Conservation (phyloP, 179 eudicot species). For the Silene noctiflora region DNA sequence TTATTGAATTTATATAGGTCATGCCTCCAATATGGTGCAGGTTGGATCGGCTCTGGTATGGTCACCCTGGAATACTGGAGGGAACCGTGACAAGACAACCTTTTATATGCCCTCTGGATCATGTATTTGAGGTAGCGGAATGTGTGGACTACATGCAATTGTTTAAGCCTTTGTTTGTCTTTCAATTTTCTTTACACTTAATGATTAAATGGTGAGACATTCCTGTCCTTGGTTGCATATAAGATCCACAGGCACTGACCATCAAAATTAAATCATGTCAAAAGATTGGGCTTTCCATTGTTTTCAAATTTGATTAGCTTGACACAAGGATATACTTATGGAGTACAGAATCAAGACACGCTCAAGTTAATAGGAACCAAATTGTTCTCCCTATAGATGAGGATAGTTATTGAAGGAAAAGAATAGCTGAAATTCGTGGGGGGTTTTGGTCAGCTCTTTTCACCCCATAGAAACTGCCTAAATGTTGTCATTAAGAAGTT, state of each 20-base stretch:
- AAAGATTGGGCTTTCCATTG: neutral
- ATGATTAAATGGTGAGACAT: neutral
- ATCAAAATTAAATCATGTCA: neutral
- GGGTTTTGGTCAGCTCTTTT: neutral
- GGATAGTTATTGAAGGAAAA: neutral
- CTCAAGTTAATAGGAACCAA: neutral
- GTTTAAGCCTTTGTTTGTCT: conserved; percentile 1
- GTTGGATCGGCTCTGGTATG: conserved; percentile 98
- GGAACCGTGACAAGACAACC: conserved; percentile 91
- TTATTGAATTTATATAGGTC: conserved; percentile 75
- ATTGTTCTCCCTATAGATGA: too few relatives aligned
- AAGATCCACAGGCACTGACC: neutral
- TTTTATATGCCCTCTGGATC: conserved; percentile 92
- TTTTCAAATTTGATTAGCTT: neutral
- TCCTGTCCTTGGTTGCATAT: neutral
- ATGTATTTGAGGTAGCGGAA: conserved; percentile 81
- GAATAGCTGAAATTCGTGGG: neutral
- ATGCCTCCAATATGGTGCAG: conserved; percentile 99
- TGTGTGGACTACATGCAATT: neutral
- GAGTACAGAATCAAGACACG: neutral
- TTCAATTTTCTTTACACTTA: neutral
- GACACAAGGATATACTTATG: neutral
- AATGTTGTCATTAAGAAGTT: neutral
- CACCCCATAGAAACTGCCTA: neutral
- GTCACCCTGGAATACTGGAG: conserved; percentile 80